Evolutionary conservation across 495 filamentous ascomycete species (phyloP).

Genomic region (Penicillium simplicissimum): DNA sequence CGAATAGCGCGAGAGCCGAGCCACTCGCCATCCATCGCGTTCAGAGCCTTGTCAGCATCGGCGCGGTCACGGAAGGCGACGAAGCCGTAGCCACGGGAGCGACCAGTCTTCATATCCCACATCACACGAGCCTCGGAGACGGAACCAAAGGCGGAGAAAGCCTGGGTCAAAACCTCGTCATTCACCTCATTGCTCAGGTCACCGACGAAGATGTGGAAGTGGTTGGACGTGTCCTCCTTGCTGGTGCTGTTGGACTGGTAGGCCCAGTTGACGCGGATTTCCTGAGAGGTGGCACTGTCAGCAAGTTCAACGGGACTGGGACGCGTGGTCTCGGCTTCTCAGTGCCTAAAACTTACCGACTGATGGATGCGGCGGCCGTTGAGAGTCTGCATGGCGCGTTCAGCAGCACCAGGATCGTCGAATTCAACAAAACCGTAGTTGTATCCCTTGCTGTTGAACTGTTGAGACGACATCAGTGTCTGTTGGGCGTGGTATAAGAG

Average conservation of each 20-base stretch:
- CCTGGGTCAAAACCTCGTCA: constrained; percentile 90
- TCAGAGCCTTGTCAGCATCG: constrained; percentile 95
- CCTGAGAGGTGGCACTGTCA: constrained; percentile 51
- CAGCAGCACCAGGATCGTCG: constrained; percentile 94
- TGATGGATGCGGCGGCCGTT: constrained; percentile 96
- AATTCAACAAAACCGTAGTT: constrained; percentile 99
- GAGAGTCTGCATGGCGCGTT: constrained; percentile 94
- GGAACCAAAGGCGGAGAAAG: constrained; percentile 93
- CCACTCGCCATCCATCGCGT: constrained; percentile 99
- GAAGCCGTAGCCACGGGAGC: constrained; percentile 96
- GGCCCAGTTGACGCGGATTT: constrained; percentile 99
- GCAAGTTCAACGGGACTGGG: background rate
- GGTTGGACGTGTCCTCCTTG: constrained; percentile 98
- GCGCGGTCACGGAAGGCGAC: constrained; percentile 94
- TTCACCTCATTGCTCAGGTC: constrained; percentile 99
- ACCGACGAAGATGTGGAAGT: constrained; percentile 99
- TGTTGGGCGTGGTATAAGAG: background rate
- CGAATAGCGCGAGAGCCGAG: constrained; percentile 97
- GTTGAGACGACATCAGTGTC: constrained; percentile 20
- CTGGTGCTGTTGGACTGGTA: constrained; percentile 93
- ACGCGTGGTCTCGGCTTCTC: background rate
- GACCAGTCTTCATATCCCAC: constrained; percentile 99
- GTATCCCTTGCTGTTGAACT: constrained; percentile 87
- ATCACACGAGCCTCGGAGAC: constrained; percentile 99
- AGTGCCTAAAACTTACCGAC: constrained; percentile 55